Evolutionary conservation across 2,329 filamentous ascomycete species (phyloP), one percentile per base, ranked within the genome.

Genomic region (Fusarium setosum): DNA sequence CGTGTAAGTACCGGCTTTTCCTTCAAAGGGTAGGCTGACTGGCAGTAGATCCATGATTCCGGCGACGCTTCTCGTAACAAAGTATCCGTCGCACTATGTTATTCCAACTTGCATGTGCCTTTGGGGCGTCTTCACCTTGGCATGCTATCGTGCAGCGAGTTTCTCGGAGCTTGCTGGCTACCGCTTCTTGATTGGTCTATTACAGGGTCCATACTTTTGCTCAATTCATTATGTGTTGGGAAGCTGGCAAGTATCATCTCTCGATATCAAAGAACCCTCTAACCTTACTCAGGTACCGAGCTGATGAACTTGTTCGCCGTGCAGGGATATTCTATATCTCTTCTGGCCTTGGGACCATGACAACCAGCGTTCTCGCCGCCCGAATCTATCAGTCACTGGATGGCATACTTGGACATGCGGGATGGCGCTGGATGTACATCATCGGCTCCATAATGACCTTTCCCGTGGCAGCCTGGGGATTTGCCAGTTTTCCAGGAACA

Each of bases 391-490:
- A 73, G 0, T 68, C 76, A 2, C 74, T 83, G 0, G 75, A 83
- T 23, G 82, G 80, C 1, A 74, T 82, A 5, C 73, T 80, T 31
- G 82, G 82, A 0, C 74, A 83, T 0, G 77, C 78, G 0, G 83
- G 82, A 1, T 84, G 83, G 82, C 73, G 83, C 24, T 87, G 84
- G 85, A 83, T 87, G 76, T 87, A 86, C 68, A 83, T 85, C 54
- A 82, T 86, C 70, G 79, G 79, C 54, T 76, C 83, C 6, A 62
- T 87, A 12, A 83, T 88, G 55, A 87, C 86, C 4, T 82, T 88
- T 17, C 83, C 84, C 0, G 73, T 87, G 7, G 83, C 81, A 1
- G 73, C 86, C 9, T 67, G 83, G 4, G 84, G 85, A 1, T 80
- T 80, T 35, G 78, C 85, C 34, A 69, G 86, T n/a, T 76, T 85